Evolutionary conservation across 306 rosid genomes (phyloP).

Genomic region (Oxytropis ochrocephala): DNA sequence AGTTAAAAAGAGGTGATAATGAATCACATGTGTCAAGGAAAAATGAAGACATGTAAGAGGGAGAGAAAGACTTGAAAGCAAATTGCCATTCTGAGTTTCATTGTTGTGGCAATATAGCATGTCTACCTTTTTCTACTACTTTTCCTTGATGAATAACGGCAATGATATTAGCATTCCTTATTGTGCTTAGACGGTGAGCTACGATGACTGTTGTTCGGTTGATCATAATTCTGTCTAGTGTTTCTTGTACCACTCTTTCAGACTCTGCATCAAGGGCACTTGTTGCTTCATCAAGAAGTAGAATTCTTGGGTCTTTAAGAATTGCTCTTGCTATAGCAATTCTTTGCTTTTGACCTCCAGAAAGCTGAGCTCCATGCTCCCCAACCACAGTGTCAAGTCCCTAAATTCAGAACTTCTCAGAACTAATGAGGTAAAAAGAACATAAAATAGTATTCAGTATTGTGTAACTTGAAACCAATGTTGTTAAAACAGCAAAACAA

Average conservation of each 20-base stretch:
- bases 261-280: conserved; percentile 63
- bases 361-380: conserved; percentile 71
- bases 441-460: neutral
- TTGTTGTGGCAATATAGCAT: neutral
- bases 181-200: conserved; percentile 62
- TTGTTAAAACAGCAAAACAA: neutral
- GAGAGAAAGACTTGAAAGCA: neutral
- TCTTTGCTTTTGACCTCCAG: conserved; percentile 63
- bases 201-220: conserved; percentile 51
- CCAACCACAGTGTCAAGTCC: conserved; percentile 70
- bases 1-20: conserved; percentile 8
- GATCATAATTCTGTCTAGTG: conserved; percentile 51
- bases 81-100: neutral
- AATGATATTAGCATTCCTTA: conserved; percentile 44
- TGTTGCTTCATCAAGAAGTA: conserved; percentile 62
- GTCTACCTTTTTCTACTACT: conserved; percentile 51
- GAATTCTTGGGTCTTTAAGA: conserved; percentile 54
- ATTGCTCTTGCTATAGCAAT: conserved; percentile 66
- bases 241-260: conserved; percentile 54
- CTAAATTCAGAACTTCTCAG: conserved; percentile 2
- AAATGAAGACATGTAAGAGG: neutral
- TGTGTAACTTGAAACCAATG: neutral
- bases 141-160: conserved; percentile 58
- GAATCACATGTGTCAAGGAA: neutral
- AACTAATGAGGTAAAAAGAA: neutral